Evolutionary conservation across 202 grass and related monocot species (phyloP), one percentile per base, ranked within the genome.

Genomic region (Hordeum pubiflorum): DNA sequence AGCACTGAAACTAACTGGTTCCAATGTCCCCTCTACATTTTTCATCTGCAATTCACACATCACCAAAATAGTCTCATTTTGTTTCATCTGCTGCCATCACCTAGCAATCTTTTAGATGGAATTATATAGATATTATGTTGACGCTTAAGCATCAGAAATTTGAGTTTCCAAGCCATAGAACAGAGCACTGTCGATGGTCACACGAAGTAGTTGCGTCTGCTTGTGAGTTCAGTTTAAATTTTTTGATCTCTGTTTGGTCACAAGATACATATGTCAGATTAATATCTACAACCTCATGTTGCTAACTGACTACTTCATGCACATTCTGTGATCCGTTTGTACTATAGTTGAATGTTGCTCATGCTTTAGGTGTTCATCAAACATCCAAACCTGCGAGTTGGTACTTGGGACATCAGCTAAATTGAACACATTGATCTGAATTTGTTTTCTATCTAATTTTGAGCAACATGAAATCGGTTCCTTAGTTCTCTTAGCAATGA

Each of bases 1-100:
- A 82, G 14, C 80, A 94, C 39, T 92, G 18, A 91, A 52, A 27
- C 40, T 71, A 44, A n/a, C n/a, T n/a, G n/a, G n/a, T n/a, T n/a
- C n/a, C n/a, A n/a, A n/a, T n/a, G n/a, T n/a, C n/a, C n/a, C n/a
- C n/a, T 43, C 41, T 44, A 44, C 41, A 44, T 44, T 44, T 44
- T 14, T 4, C 41, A 44, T 44, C 41, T 44, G 12, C 11, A 44
- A 44, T 12, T 44, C 41, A 14, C 66, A 66, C 20, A 48, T 66
- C 56, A 50, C 67, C 6, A 38, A 74, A 65, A 31, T 75, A 87
- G 27, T 43, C 43, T 48, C 5, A 7, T 10, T 87, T n/a, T n/a
- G n/a, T n/a, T n/a, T n/a, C n/a, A n/a, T n/a, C n/a, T n/a, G n/a
- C n/a, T n/a, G 7, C 15, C 17, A 59, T 79, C 48, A 22, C 29